Evolutionary conservation across 371 early-diverging fungal genomes (phyloP).

Genomic region (Actinomucor elegans): DNA sequence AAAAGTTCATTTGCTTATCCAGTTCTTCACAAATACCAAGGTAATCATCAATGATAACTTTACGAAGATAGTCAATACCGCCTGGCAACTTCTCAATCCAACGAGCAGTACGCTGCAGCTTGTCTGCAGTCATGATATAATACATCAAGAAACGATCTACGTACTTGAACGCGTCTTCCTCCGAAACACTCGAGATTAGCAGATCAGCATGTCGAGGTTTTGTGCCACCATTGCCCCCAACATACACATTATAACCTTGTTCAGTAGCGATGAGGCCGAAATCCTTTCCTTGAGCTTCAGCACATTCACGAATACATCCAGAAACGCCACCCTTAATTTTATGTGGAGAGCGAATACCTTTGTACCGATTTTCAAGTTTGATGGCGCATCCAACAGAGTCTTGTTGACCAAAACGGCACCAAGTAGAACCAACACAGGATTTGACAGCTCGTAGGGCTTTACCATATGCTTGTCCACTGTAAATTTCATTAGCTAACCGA

Average conservation of each 20-base stretch:
- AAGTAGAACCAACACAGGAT: slow-evolving; percentile 67
- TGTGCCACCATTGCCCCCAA: slow-evolving; percentile 70
- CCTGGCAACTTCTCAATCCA: slow-evolving; percentile 72
- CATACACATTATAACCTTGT: slow-evolving; percentile 70
- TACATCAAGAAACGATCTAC: slow-evolving; percentile 72
- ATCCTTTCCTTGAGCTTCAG: slow-evolving; percentile 66
- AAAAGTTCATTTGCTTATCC: slow-evolving; percentile 59
- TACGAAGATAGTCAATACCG: slow-evolving; percentile 61
- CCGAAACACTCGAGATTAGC: slow-evolving; percentile 55
- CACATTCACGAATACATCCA: slow-evolving; percentile 70
- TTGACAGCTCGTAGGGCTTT: slow-evolving; percentile 74
- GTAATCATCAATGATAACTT: slow-evolving; percentile 61
- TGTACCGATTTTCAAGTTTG: slow-evolving; percentile 64
- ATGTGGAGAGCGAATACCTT: slow-evolving; percentile 68
- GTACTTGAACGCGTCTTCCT: slow-evolving; percentile 53
- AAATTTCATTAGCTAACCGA: neutral
- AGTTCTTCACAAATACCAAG: slow-evolving; percentile 62
- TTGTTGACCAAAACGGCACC: slow-evolving; percentile 71
- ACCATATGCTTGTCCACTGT: slow-evolving; percentile 72
- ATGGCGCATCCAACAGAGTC: slow-evolving; percentile 73
- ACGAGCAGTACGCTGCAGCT: slow-evolving; percentile 63
- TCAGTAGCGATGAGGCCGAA: slow-evolving; percentile 69
- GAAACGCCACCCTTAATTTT: slow-evolving; percentile 65
- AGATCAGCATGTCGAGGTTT: slow-evolving; percentile 69
- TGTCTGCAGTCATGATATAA: slow-evolving; percentile 69